These are phyloP conservation scores for Austroboletus novae-zelandiae DNA, from an alignment of 1,284 basidiomycete genomes.

Conservation along the genomic window DNA sequence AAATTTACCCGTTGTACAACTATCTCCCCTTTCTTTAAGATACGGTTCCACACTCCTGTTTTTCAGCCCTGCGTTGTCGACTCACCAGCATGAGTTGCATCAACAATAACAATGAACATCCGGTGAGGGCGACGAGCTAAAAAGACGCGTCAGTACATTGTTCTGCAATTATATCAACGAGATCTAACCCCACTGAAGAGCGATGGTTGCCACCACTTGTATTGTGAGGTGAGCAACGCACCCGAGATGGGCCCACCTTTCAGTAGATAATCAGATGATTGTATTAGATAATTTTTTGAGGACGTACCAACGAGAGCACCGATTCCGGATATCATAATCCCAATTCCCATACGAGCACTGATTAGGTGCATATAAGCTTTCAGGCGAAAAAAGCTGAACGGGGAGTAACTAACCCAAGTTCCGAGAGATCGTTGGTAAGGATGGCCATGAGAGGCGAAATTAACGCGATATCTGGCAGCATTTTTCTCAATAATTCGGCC, in stretches of 20 bases:
- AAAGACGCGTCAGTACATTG: no score
- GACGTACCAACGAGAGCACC: conserved; percentile 18
- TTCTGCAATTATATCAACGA: no score
- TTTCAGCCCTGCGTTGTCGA: no score
- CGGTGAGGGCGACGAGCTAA: no score
- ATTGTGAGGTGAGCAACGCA: conserved; percentile 24
- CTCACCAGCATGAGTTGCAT: no score
- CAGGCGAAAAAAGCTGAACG: not conserved
- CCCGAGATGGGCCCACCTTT: conserved; percentile 29
- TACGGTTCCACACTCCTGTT: no score
- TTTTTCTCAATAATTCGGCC: no score
- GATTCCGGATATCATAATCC: conserved; percentile 5
- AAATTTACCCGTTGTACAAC: no score
- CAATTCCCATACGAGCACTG: conserved; percentile 30
- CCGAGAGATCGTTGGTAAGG: conserved; percentile 34
- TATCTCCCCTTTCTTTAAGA: no score
- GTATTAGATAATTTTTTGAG: not conserved
- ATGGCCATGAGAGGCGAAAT: conserved; percentile 31
- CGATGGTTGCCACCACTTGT: conserved; percentile 28
- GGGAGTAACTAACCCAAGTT: conserved; percentile 23
- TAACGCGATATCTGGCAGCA: conserved; percentile 31
- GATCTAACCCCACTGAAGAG: conserved; percentile 25
- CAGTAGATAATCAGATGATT: not conserved
- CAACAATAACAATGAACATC: no score
- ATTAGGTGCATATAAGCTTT: not conserved